These are phyloP conservation scores for Penicillium palitans DNA, from an alignment of 2,329 filamentous ascomycete genomes.

Conservation along the genomic window DNA sequence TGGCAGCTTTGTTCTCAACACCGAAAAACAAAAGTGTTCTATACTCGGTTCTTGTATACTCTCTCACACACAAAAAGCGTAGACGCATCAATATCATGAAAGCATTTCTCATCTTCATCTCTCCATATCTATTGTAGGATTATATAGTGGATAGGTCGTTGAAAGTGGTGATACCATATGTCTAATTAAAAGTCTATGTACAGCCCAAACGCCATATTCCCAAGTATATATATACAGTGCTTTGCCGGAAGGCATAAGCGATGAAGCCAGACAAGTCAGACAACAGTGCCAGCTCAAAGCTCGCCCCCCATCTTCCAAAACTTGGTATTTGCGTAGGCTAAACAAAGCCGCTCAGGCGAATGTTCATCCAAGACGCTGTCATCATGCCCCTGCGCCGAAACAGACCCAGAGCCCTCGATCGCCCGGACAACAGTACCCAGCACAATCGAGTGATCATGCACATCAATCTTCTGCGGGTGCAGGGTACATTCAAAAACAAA, in stretches of 20 bases:
- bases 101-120: constrained; percentile 3
- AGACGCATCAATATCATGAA: constrained; percentile 12
- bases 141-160: not conserved
- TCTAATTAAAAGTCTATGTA: constrained; percentile 4
- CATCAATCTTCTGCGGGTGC: constrained; percentile 37
- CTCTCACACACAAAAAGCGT: constrained; percentile 5
- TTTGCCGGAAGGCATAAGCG: not conserved
- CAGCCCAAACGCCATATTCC: not conserved
- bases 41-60: constrained; percentile 12
- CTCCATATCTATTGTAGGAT: not conserved
- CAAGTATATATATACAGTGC: constrained; percentile 8
- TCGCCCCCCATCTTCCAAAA: constrained; percentile 46
- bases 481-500: constrained; percentile 44
- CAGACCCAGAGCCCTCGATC: constrained; percentile 18
- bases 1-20: constrained; percentile 20
- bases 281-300: constrained; percentile 21
- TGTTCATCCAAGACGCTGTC: constrained; percentile 9
- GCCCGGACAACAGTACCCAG: constrained; percentile 39
- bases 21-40: constrained; percentile 25
- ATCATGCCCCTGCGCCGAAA: not conserved
- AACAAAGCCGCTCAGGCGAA: constrained; percentile 30
- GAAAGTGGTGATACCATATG: not conserved
- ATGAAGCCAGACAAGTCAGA: not conserved
- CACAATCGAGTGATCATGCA: constrained; percentile 45
- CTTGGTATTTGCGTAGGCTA: constrained; percentile 46